A percentile compares a stretch with the other conserved stretches of the same genome.
Conservation (phyloP, 305 asterid species). For the Andrographis paniculata region DNA sequence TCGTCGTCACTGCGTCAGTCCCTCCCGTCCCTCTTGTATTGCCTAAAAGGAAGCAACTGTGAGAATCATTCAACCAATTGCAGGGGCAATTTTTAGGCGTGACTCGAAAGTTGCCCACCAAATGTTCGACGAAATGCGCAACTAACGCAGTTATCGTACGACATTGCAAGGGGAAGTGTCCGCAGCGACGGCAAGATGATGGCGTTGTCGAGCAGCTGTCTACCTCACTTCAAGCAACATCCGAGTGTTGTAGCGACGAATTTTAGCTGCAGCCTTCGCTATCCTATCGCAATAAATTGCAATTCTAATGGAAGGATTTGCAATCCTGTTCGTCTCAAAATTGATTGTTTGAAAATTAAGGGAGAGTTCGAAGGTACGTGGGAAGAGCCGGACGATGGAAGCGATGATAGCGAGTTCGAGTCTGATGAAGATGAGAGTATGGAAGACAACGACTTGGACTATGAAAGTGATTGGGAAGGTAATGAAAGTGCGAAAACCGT, state of each 20-base stretch:
- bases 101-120: slow-evolving; percentile 20
- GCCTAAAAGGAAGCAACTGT: too few species aligned
- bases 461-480: slow-evolving; percentile 67
- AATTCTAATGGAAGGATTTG: slow-evolving; percentile 16
- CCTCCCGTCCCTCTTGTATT: too few species aligned
- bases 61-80: too few species aligned
- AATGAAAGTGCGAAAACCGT: slow-evolving; percentile 21
- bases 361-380: slow-evolving; percentile 27
- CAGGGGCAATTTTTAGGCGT: too few species aligned
- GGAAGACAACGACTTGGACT: slow-evolving; percentile 55
- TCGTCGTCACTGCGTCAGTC: too few species aligned
- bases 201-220: slow-evolving; percentile 22
- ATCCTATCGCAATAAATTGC: slow-evolving; percentile 17
- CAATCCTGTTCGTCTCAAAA: slow-evolving; percentile 14
- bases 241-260: slow-evolving; percentile 11
- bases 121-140: slow-evolving; percentile 25
- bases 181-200: slow-evolving; percentile 21
- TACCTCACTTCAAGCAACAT: slow-evolving; percentile 20
- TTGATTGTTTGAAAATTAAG: slow-evolving; percentile 13
- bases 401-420: slow-evolving; percentile 55
- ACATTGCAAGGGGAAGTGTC: slow-evolving; percentile 16
- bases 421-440: slow-evolving; percentile 39
- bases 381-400: slow-evolving; percentile 76
- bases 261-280: slow-evolving; percentile 12
- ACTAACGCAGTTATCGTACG: slow-evolving; percentile 3